Percentiles rank a stretch among this genome's conserved stretches.
These are phyloP conservation scores for Eucalyptus lansdowneana DNA, from an alignment of 345 rosid species.

Conservation along the genomic window DNA sequence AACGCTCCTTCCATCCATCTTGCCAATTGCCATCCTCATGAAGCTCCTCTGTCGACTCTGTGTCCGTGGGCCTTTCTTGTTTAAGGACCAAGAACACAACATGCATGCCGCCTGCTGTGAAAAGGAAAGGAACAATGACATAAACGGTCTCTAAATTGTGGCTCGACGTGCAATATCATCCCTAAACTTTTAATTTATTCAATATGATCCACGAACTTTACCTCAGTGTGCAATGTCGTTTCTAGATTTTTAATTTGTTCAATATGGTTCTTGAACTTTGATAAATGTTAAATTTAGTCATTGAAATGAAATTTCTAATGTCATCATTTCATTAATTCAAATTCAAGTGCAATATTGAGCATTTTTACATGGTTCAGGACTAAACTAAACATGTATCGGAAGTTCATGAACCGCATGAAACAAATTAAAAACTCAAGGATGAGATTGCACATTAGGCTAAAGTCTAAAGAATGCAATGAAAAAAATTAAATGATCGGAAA, in stretches of 20 bases:
- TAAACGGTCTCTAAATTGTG: background rate
- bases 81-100: background rate
- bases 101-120: background rate
- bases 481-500: too few species aligned
- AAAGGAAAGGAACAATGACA: background rate
- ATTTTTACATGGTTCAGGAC: background rate
- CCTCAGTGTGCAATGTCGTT: too few species aligned
- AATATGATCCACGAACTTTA: background rate
- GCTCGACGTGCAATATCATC: fast-evolving
- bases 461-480: too few species aligned
- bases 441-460: fast-evolving
- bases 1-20: background rate
- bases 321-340: too few species aligned
- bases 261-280: background rate
- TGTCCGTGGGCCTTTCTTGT: background rate
- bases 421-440: background rate
- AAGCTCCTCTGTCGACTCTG: background rate
- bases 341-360: background rate
- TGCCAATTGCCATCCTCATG: background rate
- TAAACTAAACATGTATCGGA: background rate
- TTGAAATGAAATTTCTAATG: background rate
- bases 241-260: too few species aligned
- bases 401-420: background rate
- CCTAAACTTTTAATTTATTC: fast-evolving
- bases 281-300: too few species aligned